These are phyloP conservation scores for Phaffia australis DNA, from an alignment of 768 basidiomycete genomes.

Conservation along the genomic window DNA sequence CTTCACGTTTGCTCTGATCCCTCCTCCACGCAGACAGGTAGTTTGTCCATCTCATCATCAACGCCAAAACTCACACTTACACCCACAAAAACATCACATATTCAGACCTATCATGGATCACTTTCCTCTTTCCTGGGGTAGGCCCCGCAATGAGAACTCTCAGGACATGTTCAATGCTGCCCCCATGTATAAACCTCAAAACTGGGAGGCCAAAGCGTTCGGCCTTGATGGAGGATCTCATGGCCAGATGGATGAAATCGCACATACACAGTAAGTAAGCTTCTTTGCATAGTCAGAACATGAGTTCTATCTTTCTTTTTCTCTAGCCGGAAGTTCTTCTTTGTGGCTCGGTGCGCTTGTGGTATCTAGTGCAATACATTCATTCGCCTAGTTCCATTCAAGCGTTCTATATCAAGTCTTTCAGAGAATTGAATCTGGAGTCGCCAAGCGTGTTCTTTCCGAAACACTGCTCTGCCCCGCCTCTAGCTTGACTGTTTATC, in stretches of 20 bases:
- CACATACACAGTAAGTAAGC: conserved; percentile 22
- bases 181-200: conserved; percentile 13
- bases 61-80: too few species aligned
- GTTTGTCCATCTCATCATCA: too few species aligned
- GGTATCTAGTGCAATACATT: background rate
- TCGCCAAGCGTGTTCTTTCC: too few species aligned
- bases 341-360: background rate
- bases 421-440: too few species aligned
- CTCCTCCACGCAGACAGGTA: too few species aligned
- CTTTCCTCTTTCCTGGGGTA: conserved; percentile 22
- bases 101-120: conserved; percentile 16
- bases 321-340: background rate
- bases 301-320: background rate
- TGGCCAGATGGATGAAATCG: conserved; percentile 1
- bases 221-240: conserved; percentile 14
- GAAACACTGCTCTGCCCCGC: too few species aligned
- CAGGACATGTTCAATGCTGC: conserved; percentile 11
- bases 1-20: too few species aligned
- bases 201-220: conserved; percentile 25
- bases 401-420: background rate
- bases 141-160: conserved; percentile 20
- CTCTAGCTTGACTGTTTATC: too few species aligned
- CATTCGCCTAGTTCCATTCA: background rate
- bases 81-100: too few species aligned
- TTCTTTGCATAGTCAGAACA: background rate